A percentile compares a stretch with the other conserved stretches of the same genome.
Evolutionary conservation across 345 rosid genomes (phyloP).

Genomic region (Hibiscus syriacus): DNA sequence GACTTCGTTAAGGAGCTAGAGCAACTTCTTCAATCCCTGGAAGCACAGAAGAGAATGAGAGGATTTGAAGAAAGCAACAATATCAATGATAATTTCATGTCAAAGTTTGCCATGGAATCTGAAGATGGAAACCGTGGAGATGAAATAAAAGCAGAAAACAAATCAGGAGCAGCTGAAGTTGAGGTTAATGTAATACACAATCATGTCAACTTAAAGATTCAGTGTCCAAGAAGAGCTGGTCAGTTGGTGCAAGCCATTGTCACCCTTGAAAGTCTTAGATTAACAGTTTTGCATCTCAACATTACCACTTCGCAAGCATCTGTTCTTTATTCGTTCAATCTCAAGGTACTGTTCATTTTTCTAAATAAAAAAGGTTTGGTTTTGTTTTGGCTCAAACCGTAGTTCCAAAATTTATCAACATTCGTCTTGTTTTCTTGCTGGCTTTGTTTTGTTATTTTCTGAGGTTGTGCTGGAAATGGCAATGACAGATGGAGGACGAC

Average conservation of each 20-base stretch:
- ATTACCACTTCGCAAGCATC: conserved; percentile 36
- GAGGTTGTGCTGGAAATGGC: too few species aligned
- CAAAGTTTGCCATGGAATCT: neutral
- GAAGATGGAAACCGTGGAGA: too few species aligned
- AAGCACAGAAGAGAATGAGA: conserved; percentile 42
- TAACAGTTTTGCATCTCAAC: conserved; percentile 65
- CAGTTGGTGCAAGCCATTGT: conserved; percentile 52
- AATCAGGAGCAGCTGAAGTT: too few species aligned
- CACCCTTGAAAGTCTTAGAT: conserved; percentile 46
- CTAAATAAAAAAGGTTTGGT: neutral
- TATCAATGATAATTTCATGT: conserved; percentile 7
- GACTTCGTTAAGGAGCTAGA: too few species aligned
- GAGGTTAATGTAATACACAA: too few species aligned
- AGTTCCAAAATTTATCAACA: neutral
- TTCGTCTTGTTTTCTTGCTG: neutral
- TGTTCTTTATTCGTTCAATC: conserved; percentile 60
- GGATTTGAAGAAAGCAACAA: too few species aligned
- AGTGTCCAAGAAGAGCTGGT: conserved; percentile 41
- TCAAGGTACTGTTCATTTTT: conserved; percentile 42
- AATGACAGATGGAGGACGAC: too few species aligned
- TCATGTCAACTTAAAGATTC: conserved; percentile 54
- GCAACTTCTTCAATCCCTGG: conserved; percentile 51
- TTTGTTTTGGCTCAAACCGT: conserved; percentile 8
- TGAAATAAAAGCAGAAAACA: too few species aligned
- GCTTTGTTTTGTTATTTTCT: too few species aligned